A percentile compares a stretch with the other conserved stretches of the same genome.
phyloP scores from a whole-genome alignment of 2,329 filamentous ascomycete species.

The Xylariaceae sp. region DNA sequence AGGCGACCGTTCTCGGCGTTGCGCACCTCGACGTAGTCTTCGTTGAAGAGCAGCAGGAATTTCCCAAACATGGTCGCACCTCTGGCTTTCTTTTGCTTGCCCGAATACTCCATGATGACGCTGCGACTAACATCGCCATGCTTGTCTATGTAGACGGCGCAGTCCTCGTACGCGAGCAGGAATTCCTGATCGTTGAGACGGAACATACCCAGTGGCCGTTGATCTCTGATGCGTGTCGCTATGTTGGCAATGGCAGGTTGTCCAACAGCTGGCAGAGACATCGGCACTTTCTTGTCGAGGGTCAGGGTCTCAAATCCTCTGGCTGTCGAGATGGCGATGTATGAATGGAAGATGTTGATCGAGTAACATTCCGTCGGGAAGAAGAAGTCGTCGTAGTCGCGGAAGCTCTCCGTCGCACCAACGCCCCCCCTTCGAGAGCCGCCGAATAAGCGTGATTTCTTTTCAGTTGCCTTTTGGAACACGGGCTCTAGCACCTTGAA shows the following conservation, averaged over 20 bases:
- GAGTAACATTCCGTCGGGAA: constrained; percentile 92
- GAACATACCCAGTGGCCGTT: constrained; percentile 92
- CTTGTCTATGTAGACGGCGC: constrained; percentile 96
- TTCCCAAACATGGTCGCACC: constrained; percentile 83
- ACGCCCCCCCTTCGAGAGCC: constrained; percentile 45
- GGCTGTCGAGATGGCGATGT: constrained; percentile 82
- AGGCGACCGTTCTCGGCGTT: constrained; percentile 93
- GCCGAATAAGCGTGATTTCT: constrained; percentile 62
- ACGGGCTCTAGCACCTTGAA: constrained; percentile 97
- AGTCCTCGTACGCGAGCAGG: constrained; percentile 88
- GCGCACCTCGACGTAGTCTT: constrained; percentile 92
- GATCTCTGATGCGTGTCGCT: constrained; percentile 70
- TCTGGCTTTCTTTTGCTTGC: constrained; percentile 69
- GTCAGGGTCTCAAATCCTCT: constrained; percentile 95
- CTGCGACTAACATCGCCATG: constrained; percentile 90
- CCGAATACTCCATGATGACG: constrained; percentile 98
- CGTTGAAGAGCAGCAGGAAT: constrained; percentile 88
- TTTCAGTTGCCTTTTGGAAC: constrained; percentile 84
- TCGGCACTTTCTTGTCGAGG: constrained; percentile 92
- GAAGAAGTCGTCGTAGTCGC: constrained; percentile 98
- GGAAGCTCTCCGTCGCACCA: constrained; percentile 87
- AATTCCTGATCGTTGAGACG: constrained; percentile 88
- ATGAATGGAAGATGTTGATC: constrained; percentile 92
- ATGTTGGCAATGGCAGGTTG: constrained; percentile 76
- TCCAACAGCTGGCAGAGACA: constrained; percentile 84